Evolutionary conservation across 2,329 filamentous ascomycete species (phyloP), one percentile per base, ranked within the genome.

Genomic region (Chaetomiaceae sp.): DNA sequence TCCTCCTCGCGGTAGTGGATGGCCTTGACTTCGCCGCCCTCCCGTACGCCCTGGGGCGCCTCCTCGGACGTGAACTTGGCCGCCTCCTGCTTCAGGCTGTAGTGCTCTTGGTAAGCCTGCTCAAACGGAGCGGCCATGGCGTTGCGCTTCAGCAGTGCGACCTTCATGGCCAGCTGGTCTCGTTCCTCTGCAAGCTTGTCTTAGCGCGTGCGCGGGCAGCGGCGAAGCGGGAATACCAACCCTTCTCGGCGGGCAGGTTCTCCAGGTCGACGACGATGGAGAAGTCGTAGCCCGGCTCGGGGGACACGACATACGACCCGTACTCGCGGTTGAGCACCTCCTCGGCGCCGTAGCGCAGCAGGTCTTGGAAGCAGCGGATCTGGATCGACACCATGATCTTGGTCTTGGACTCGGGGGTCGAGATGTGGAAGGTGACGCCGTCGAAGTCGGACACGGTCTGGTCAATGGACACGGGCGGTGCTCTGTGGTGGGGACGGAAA

Each of bases 1-100:
- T 99, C 93, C 75, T 97, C 91, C 65, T 99, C 95, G 50, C 93
- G 87, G 74, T 99, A 99, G 70, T 97, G 92, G 62, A 99, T 95
- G 3, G 92, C 85, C 80, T 95, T 96, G 53, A 97, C 86, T 61
- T 93, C 83, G 51, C 92, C 91, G 44, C 93, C 92, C 71, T 97
- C 93, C 59, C 77, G 76, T 25, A 96, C 77, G 56, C 91, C 92
- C 67, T 96, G 89, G 1, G 93, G 93, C 47, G 95, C 93, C 55
- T 92, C 87, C 70, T 99, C 93, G 2, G 88, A 89, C 33, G 89
- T 96, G 68, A 93, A 97, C 66, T 91, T 89, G 40, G 89, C 87
- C 6, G 93, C 91, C 63, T 92, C 89, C 65, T 95, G 89, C 61
- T 86, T 84, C 57, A 99, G 73, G 58, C 83, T 79, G 65, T 91